These are phyloP conservation scores for Plasmodiophora brassicae DNA, from an alignment of 208 protist species.

Conservation along the genomic window DNA sequence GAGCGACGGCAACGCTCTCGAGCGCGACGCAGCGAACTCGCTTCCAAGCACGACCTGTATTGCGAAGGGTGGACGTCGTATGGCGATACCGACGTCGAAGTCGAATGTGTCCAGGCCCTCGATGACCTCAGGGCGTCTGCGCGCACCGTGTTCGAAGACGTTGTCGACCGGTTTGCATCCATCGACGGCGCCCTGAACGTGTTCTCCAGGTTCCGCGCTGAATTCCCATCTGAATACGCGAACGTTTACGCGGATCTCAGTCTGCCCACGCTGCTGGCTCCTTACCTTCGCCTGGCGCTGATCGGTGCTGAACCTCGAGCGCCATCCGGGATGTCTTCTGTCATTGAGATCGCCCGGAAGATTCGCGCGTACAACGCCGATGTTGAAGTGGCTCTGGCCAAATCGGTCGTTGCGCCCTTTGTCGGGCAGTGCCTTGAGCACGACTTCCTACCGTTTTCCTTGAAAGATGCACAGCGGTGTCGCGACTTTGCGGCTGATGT, in stretches of 20 bases:
- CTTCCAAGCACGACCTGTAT: not conserved
- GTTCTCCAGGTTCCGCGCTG: not conserved
- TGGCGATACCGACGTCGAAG: slow-evolving; percentile 1
- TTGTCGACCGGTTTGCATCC: slow-evolving; percentile 4
- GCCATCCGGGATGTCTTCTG: not conserved
- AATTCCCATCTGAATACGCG: not conserved
- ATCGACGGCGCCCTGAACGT: not conserved
- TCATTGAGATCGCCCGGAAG: not conserved
- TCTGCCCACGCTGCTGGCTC: not conserved
- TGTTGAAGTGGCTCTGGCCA: not conserved
- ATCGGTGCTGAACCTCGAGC: not conserved
- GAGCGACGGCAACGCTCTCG: not conserved
- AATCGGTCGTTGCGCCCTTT: not conserved
- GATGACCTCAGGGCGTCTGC: not conserved
- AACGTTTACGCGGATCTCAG: not conserved
- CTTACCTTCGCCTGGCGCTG: not conserved
- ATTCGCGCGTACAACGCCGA: not conserved
- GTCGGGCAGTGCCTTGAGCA: not conserved
- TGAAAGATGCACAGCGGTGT: not conserved
- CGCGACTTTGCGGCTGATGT: not conserved
- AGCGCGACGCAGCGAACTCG: not conserved
- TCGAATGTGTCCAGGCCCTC: not conserved
- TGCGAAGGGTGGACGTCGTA: not conserved
- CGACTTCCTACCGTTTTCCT: not conserved
- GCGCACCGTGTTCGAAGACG: not conserved